These are phyloP conservation scores for Ambrosiella beaveri DNA, from an alignment of 2,329 filamentous ascomycete genomes.

Conservation along the genomic window DNA sequence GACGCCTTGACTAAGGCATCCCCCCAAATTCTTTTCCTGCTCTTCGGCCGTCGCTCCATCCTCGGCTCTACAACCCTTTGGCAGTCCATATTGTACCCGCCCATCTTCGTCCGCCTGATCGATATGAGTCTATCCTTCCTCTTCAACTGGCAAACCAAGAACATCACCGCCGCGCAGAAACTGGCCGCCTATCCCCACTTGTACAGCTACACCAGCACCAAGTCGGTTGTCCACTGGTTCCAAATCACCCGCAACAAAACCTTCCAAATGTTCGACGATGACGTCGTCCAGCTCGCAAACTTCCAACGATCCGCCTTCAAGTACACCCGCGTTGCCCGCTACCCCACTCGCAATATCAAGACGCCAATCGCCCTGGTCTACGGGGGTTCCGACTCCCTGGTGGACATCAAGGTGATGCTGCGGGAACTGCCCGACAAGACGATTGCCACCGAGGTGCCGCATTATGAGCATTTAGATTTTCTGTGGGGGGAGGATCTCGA, in stretches of 20 bases:
- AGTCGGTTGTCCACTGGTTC: conserved; percentile 97
- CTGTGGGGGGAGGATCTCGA: conserved; percentile 83
- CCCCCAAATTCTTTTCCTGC: conserved; percentile 76
- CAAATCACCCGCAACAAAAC: conserved; percentile 93
- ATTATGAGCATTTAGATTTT: conserved; percentile 95
- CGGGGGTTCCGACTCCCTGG: conserved; percentile 80
- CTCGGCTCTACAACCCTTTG: conserved; percentile 90
- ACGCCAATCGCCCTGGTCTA: conserved; percentile 90
- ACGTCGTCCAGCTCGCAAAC: conserved; percentile 47
- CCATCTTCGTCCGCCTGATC: conserved; percentile 76
- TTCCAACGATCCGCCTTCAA: conserved; percentile 44
- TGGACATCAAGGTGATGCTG: conserved; percentile 87
- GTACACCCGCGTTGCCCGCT: conserved; percentile 92
- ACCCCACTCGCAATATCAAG: conserved; percentile 91
- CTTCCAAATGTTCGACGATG: conserved; percentile 98
- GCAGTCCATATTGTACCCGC: conserved; percentile 89
- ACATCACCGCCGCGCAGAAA: conserved; percentile 77
- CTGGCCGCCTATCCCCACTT: conserved; percentile 89
- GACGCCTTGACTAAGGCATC: conserved; percentile 88
- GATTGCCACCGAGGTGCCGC: conserved; percentile 67
- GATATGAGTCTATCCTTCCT: conserved; percentile 67
- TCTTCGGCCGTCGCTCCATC: conserved; percentile 83
- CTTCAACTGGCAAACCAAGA: conserved; percentile 75
- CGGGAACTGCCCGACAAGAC: conserved; percentile 74
- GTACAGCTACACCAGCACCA: conserved; percentile 92